Evolutionary conservation across 2,329 filamentous ascomycete species (phyloP).

Genomic region (Grosmannia huntii): DNA sequence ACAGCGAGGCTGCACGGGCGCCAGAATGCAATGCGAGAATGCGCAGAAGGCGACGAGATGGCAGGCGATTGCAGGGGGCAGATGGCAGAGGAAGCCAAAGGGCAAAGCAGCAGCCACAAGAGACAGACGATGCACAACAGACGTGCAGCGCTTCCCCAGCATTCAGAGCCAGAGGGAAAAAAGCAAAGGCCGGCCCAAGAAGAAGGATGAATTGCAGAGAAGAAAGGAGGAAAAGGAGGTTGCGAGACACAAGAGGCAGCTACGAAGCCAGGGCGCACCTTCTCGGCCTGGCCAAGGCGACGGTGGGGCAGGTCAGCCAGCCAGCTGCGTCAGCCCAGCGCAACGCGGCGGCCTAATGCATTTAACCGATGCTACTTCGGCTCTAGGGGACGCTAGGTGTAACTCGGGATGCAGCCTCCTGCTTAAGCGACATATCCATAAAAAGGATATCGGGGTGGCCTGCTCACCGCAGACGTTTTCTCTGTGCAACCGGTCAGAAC

Average conservation of each 20-base stretch:
- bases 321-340: not conserved
- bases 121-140: not conserved
- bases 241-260: not conserved
- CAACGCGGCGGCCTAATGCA: not conserved
- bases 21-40: too few relatives aligned
- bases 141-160: not conserved
- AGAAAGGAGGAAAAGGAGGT: not conserved
- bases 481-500: not conserved
- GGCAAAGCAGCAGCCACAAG: not conserved
- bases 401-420: not conserved
- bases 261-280: too few relatives aligned
- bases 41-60: too few relatives aligned
- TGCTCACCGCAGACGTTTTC: not conserved
- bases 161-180: not conserved
- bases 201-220: not conserved
- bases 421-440: not conserved
- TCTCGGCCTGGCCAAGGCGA: not conserved
- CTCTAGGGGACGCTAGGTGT: not conserved
- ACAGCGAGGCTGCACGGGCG: too few relatives aligned
- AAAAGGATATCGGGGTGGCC: not conserved
- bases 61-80: not conserved
- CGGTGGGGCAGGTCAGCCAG: not conserved
- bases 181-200: not conserved
- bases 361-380: not conserved
- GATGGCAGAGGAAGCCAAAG: not conserved